Base-by-base conservation (phyloP, 106 monocot genomes). In the Agapanthus africanus region DNA sequence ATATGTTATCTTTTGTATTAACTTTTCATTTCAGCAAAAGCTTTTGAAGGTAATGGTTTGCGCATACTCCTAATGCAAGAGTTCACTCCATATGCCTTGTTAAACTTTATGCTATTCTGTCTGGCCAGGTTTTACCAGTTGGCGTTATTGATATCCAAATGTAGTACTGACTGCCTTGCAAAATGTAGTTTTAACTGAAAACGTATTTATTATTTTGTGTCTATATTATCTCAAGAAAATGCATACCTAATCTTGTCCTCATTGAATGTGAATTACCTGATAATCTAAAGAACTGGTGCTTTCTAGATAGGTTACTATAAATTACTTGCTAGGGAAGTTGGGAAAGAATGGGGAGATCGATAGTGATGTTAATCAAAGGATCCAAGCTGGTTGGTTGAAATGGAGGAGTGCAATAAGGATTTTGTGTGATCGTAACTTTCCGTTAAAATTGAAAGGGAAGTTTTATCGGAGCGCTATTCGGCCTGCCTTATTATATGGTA, bases 291-390 rank as follows among this genome's bases (percentile, higher is more conserved):
- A 54, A 19, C 9, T 32, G 16, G 11, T 57, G 15, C 46, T 54
- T 46, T 61, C 39, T 46, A 33, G 11, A 21, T 65, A 88, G 88
- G 81, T 88, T 27, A 81, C 88, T 32, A 88, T 88, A 73, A 88
- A 88, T 64, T 88, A 84, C 74, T 75, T 88, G 34, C 46, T 84
- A 47, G 81, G 79, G 16, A 83, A 80, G 28, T 63, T 88, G 71
- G 88, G 88, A 11, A 81, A 83, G 61, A 57, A 57, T n/a, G n/a
- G n/a, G n/a, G n/a, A n/a, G n/a, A n/a, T n/a, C n/a, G n/a, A n/a
- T n/a, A n/a, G n/a, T n/a, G n/a, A n/a, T n/a, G n/a, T n/a, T n/a
- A n/a, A n/a, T n/a, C n/a, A n/a, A n/a, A n/a, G n/a, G n/a, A n/a
- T n/a, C n/a, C n/a, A n/a, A n/a, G n/a, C n/a, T n/a, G n/a, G n/a